Evolutionary conservation across 1,284 basidiomycete genomes (phyloP).

Genomic region (Moesziomyces parantarcticus): DNA sequence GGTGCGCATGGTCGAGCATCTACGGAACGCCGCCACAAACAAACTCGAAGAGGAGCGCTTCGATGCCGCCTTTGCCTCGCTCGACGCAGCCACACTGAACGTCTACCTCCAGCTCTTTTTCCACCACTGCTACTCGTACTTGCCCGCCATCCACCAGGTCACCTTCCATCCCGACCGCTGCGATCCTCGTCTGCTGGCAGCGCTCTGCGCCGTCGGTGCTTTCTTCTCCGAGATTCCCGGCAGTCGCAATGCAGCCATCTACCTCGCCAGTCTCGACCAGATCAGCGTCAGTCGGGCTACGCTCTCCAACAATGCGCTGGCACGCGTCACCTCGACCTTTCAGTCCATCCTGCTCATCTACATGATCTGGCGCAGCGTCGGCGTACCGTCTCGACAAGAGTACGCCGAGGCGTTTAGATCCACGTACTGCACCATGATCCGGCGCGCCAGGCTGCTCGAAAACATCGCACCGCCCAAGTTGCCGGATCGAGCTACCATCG

Average conservation of each 20-base stretch:
- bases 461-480: conserved; percentile 17
- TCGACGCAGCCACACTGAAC: conserved; percentile 24
- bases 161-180: conserved; percentile 31
- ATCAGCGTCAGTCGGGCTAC: conserved; percentile 14
- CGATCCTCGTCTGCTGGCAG: conserved; percentile 21
- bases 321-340: conserved; percentile 18
- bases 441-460: conserved; percentile 21
- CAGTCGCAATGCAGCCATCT: conserved; percentile 17
- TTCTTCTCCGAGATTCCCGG: conserved; percentile 29
- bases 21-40: conserved; percentile 7
- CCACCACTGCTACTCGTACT: conserved; percentile 21
- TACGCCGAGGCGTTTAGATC: conserved; percentile 23
- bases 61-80: conserved; percentile 12
- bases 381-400: conserved; percentile 20
- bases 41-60: conserved; percentile 15
- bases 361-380: conserved; percentile 26
- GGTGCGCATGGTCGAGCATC: conserved; percentile 17
- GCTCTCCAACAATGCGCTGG: conserved; percentile 4
- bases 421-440: conserved; percentile 23
- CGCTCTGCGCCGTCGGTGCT: conserved; percentile 20
- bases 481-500: conserved; percentile 5
- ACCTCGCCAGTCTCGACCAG: conserved; percentile 15
- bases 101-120: conserved; percentile 39
- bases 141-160: conserved; percentile 30
- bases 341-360: conserved; percentile 17